Base-by-base conservation (phyloP, 768 basidiomycete genomes). In the Dioszegia crocea region DNA sequence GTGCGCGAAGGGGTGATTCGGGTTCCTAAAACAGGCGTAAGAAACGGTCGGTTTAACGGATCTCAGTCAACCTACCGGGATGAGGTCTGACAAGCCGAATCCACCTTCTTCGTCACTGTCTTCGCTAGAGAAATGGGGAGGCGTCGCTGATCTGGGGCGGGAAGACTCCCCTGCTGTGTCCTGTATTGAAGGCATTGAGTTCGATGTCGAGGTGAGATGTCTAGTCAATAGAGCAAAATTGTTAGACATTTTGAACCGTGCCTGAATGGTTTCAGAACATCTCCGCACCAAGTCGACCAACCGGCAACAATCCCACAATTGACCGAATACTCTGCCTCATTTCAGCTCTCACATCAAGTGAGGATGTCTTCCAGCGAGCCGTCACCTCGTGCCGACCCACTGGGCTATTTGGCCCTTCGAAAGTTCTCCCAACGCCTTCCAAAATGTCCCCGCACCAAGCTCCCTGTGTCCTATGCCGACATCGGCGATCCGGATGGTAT, bases 1-100 rank as follows among this genome's bases (percentile, higher is more conserved):
- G 70, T 12, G 68, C 66, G 12, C 68, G 64, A 26, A 71, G 23
- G 0, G 74, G 68, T 24, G 72, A 73, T 56, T 70, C 68, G 17
- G 72, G 68, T 61, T 72, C 72, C 69, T 74, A 33, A 38, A 5
- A 58, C 23, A 38, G 47, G 23, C 6, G n/a, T 17, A 14, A 14
- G 24, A 40, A 23, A 39, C 24, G n/a, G n/a, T n/a, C n/a, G n/a
- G n/a, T n/a, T n/a, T n/a, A n/a, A n/a, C n/a, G n/a, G n/a, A n/a
- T n/a, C n/a, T n/a, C n/a, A 12, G 6, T 4, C 31, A 27, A 56
- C 68, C 45, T 26, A 73, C 71, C 3, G 71, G 71, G 10, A 75
- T 60, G 19, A 75, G 60, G 47, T 68, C 62, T 24, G 59, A 70
- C 26, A 75, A 55, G n/a, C 66, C 73, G 41, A 69, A 60, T 23